Evolutionary conservation across 352 stramenopile species (phyloP).

Genomic region (Globisporangium viniferum): DNA sequence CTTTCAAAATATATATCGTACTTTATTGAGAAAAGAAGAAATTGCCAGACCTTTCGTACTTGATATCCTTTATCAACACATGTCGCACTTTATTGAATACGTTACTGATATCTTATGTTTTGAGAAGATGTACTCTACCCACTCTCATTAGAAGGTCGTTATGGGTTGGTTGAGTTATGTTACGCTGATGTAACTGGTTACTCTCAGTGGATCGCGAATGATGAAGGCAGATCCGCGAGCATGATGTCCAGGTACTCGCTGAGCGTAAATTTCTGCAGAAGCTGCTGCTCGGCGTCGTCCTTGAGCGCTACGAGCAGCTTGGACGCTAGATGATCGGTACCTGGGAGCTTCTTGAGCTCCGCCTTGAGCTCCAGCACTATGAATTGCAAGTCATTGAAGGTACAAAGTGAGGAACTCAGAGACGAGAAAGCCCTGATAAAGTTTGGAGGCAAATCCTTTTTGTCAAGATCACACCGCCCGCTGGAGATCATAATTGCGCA

Average conservation of each 20-base stretch:
- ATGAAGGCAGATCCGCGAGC: conserved; percentile 33
- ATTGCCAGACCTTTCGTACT: background rate
- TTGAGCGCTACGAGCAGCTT: conserved; percentile 40
- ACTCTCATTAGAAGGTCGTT: background rate
- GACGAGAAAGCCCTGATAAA: background rate
- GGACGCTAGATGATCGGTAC: conserved; percentile 34
- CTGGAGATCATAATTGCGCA: background rate
- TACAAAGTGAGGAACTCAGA: background rate
- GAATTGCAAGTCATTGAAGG: background rate
- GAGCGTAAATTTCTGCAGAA: conserved; percentile 45
- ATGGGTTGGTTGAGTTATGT: background rate
- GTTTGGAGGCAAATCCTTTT: background rate
- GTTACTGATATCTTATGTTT: background rate
- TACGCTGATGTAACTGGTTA: background rate
- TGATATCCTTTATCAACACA: background rate
- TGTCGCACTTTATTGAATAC: background rate
- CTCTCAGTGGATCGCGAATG: conserved; percentile 19
- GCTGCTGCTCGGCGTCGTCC: conserved; percentile 37
- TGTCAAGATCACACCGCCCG: background rate
- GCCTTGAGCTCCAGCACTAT: conserved; percentile 44
- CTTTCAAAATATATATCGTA: background rate
- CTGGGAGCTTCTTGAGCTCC: conserved; percentile 45
- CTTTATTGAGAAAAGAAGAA: background rate
- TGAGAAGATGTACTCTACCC: background rate
- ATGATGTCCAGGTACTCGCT: conserved; percentile 49